These are phyloP conservation scores for Diophrys sp. DNA, from an alignment of 73 alveolate species.

Conservation along the genomic window DNA sequence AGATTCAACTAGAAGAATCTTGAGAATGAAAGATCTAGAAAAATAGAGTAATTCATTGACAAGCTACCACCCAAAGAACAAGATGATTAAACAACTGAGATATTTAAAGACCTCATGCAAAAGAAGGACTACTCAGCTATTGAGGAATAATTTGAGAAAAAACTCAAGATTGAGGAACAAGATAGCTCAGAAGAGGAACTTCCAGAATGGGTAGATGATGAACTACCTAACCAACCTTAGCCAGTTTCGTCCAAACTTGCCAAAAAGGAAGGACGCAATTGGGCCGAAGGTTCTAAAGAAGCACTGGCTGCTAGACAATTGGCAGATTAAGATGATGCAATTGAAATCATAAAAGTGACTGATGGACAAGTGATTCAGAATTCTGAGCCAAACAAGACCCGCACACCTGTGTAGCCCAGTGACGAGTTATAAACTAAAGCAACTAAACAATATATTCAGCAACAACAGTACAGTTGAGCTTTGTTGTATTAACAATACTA, in stretches of 20 bases:
- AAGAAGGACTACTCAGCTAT: background rate
- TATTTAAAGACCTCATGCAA: background rate
- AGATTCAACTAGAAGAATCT: background rate
- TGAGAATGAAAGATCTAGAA: background rate
- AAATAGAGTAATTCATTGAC: background rate
- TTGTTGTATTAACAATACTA: too few relatives aligned
- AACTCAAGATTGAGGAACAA: background rate
- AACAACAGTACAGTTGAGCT: background rate
- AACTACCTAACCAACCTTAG: background rate
- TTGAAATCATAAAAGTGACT: background rate
- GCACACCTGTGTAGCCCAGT: too few relatives aligned
- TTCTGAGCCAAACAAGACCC: too few relatives aligned
- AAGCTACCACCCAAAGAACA: background rate
- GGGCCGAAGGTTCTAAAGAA: background rate
- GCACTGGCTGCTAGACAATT: background rate
- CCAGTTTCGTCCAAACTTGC: too few relatives aligned
- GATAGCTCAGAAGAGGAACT: background rate
- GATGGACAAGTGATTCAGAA: slow-evolving; percentile 8
- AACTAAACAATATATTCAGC: too few relatives aligned
- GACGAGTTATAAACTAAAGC: too few relatives aligned
- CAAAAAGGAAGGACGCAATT: too few relatives aligned
- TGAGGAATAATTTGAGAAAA: background rate
- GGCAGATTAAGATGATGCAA: background rate
- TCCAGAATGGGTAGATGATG: background rate
- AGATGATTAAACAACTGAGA: background rate